Conservation (phyloP, 306 rosid genomes). For the Malus sieversii region DNA sequence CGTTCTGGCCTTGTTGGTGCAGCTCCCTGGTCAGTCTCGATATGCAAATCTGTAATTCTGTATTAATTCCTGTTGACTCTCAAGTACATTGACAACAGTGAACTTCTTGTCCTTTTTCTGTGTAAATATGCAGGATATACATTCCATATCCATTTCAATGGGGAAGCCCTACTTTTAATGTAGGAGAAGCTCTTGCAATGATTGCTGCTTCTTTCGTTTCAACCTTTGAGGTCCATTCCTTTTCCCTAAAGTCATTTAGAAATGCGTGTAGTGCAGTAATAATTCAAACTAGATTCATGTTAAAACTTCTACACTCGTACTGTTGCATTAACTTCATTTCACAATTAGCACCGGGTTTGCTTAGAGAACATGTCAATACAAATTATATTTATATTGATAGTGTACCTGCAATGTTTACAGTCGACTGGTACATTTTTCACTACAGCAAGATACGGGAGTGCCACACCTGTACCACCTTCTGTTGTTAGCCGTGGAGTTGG, state of each 20-base stretch:
- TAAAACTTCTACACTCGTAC: not conserved
- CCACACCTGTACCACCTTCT: slow-evolving; percentile 80
- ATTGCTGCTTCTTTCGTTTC: slow-evolving; percentile 78
- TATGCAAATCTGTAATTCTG: not conserved
- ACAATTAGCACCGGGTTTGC: not conserved
- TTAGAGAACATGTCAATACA: not conserved
- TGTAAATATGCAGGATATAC: slow-evolving; percentile 46
- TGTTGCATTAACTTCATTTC: not conserved
- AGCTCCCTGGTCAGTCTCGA: slow-evolving; percentile 47
- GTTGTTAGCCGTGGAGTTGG: slow-evolving; percentile 71
- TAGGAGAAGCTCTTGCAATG: slow-evolving; percentile 75
- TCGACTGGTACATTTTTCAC: slow-evolving; percentile 73
- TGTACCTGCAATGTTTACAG: slow-evolving; percentile 34
- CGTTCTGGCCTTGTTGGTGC: slow-evolving; percentile 55
- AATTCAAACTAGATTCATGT: not conserved
- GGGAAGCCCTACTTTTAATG: slow-evolving; percentile 79
- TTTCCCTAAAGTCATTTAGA: not conserved
- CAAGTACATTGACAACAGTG: not conserved
- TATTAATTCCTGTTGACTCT: not conserved
- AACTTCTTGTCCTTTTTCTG: not conserved
- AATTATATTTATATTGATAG: not conserved
- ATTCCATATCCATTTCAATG: slow-evolving; percentile 85
- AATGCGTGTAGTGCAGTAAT: not conserved
- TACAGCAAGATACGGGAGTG: slow-evolving; percentile 72
- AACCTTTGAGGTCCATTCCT: slow-evolving; percentile 54